Conservation (phyloP, 2,329 filamentous ascomycete genomes). For the Ophiostoma himal-ulmi region DNA sequence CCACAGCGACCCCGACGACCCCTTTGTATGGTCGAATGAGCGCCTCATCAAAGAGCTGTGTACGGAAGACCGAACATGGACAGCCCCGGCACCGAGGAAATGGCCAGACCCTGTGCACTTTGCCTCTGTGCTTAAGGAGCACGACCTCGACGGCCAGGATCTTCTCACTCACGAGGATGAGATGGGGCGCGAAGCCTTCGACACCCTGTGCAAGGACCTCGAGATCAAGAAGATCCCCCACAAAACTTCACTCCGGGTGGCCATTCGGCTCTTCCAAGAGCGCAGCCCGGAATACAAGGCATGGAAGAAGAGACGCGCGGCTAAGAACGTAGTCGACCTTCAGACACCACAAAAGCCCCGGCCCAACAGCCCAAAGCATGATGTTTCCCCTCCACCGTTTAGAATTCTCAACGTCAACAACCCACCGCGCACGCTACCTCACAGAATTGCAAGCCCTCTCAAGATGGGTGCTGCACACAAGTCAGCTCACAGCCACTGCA, state of each 20-base stretch:
- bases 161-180: constrained; percentile 54
- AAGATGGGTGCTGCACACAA: background rate
- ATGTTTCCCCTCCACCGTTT: background rate
- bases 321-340: background rate
- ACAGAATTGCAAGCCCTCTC: background rate
- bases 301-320: constrained; percentile 26
- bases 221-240: constrained; percentile 54
- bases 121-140: constrained; percentile 50
- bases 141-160: constrained; percentile 60
- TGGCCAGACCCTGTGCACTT: constrained; percentile 51
- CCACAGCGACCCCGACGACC: constrained; percentile 44
- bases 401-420: background rate
- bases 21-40: constrained; percentile 67
- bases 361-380: background rate
- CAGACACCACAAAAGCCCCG: background rate
- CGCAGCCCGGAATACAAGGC: constrained; percentile 46
- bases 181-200: constrained; percentile 36
- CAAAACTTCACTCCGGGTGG: constrained; percentile 51
- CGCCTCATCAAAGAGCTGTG: constrained; percentile 63
- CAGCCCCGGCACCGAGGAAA: constrained; percentile 32
- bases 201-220: constrained; percentile 49
- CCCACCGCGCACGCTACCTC: background rate
- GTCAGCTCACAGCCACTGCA: background rate
- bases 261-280: constrained; percentile 51
- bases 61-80: constrained; percentile 46